Conservation (phyloP, 2,329 filamentous ascomycete genomes). For the Orbilia blumenaviensis region DNA sequence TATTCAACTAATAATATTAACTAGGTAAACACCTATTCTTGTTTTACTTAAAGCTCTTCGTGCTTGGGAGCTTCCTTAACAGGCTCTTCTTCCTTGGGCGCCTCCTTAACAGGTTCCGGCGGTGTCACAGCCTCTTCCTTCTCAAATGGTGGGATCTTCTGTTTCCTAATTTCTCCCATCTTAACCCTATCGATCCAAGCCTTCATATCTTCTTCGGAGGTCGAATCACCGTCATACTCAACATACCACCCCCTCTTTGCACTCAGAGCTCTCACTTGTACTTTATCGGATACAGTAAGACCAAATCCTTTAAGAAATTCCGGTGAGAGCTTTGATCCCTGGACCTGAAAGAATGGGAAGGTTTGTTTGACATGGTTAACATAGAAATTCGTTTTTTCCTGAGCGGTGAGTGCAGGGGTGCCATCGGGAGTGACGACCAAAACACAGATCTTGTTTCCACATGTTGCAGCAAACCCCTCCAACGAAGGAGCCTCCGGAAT, state of each 20-base stretch:
- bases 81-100: slow-evolving; percentile 57
- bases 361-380: slow-evolving; percentile 63
- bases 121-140: slow-evolving; percentile 61
- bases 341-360: slow-evolving; percentile 84
- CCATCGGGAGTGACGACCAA: slow-evolving; percentile 62
- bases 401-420: slow-evolving; percentile 70
- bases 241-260: slow-evolving; percentile 87
- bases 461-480: slow-evolving; percentile 70
- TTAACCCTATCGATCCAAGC: slow-evolving; percentile 90
- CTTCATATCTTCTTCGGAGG: slow-evolving; percentile 73
- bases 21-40: not conserved
- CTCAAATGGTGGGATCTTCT: slow-evolving; percentile 69
- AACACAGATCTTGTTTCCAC: slow-evolving; percentile 67
- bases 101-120: slow-evolving; percentile 59
- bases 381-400: slow-evolving; percentile 75
- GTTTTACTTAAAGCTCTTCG: slow-evolving; percentile 28
- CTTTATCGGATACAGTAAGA: slow-evolving; percentile 70
- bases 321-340: slow-evolving; percentile 67
- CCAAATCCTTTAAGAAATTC: slow-evolving; percentile 70
- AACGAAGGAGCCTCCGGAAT: slow-evolving; percentile 74
- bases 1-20: too few relatives aligned
- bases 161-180: slow-evolving; percentile 84
- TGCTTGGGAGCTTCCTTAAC: slow-evolving; percentile 57
- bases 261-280: slow-evolving; percentile 74
- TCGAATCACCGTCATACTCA: slow-evolving; percentile 70